Evolutionary conservation across 106 monocot species (phyloP), one percentile per base, ranked within the genome.

Genomic region (Allium cepa): DNA sequence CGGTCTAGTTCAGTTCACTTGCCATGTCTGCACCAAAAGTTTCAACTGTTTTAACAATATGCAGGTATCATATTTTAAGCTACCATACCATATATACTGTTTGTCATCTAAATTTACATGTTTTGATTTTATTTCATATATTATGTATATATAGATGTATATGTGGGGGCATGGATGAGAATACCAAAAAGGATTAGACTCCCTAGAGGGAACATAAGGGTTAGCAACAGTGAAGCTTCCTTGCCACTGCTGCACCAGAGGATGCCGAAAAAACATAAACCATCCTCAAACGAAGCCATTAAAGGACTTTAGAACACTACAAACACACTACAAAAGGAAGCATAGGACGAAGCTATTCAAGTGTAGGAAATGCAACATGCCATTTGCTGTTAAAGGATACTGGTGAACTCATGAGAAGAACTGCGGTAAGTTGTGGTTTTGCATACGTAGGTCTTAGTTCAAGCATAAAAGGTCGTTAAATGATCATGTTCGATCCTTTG

Each of bases 1-100:
- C 6, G 93, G 93, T 11, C 86, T 84, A 15, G 84, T 86, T 49
- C 86, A 82, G 64, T 94, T 84, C 64, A 68, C 60, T n/a, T n/a
- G n/a, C n/a, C n/a, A n/a, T n/a, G n/a, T n/a, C n/a, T n/a, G n/a
- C n/a, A n/a, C n/a, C n/a, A 94, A 86, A 67, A 75, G 68, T 63
- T 94, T 94, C 86, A 94, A 84, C 49, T 73, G 93, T 53, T 90
- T 89, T 72, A 94, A 94, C 68, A 94, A 90, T 63, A 72, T 94
- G 82, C 93, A 94, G 90, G 92, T 92, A n/a, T n/a, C n/a, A n/a
- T n/a, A n/a, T n/a, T n/a, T n/a, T 14, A n/a, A 72, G 68, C 59
- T 60, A n/a, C 2, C 10, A 15, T 59, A 26, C n/a, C 15, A 11
- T 10, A 45, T 59, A 22, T 14, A 26, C 22, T 46, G 7, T 14